phyloP scores from a whole-genome alignment of 176 grass and related monocot genomes.

The Panicum miliaceum region DNA sequence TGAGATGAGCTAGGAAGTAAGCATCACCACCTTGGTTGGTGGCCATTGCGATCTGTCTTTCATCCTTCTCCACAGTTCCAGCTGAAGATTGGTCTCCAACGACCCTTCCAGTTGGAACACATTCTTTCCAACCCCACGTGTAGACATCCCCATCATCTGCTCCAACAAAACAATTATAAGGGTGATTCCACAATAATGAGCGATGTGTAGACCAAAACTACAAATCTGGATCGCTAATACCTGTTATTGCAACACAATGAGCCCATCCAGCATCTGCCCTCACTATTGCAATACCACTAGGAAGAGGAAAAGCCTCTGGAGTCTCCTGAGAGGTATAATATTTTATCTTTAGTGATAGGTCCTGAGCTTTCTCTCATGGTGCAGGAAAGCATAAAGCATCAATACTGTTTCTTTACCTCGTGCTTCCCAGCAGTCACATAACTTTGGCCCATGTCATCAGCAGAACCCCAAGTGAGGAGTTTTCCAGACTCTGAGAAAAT shows the following conservation, averaged over 20 bases:
- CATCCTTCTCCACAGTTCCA: slow-evolving; percentile 80
- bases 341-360: slow-evolving; percentile 25
- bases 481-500: slow-evolving; percentile 79
- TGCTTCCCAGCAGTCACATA: slow-evolving; percentile 97
- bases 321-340: slow-evolving; percentile 66
- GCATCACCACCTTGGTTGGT: slow-evolving; percentile 72
- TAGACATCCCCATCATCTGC: slow-evolving; percentile 90
- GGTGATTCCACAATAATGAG: slow-evolving; percentile 11
- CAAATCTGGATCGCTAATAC: slow-evolving; percentile 28
- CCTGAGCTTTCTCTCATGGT: background rate
- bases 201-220: background rate
- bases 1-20: slow-evolving; percentile 20
- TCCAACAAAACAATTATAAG: slow-evolving; percentile 45
- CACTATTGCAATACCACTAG: slow-evolving; percentile 66
- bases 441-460: slow-evolving; percentile 97
- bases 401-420: slow-evolving; percentile 59
- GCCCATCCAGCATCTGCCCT: slow-evolving; percentile 94
- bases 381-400: slow-evolving; percentile 34
- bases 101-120: slow-evolving; percentile 84
- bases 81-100: slow-evolving; percentile 59
- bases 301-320: slow-evolving; percentile 94
- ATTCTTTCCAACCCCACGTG: slow-evolving; percentile 99
- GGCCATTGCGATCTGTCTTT: slow-evolving; percentile 47
- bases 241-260: slow-evolving; percentile 90
- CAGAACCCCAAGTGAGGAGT: slow-evolving; percentile 92